These are phyloP conservation scores for Pseudogymnoascus destructans DNA, from an alignment of 2,329 filamentous ascomycete species.

Conservation along the genomic window DNA sequence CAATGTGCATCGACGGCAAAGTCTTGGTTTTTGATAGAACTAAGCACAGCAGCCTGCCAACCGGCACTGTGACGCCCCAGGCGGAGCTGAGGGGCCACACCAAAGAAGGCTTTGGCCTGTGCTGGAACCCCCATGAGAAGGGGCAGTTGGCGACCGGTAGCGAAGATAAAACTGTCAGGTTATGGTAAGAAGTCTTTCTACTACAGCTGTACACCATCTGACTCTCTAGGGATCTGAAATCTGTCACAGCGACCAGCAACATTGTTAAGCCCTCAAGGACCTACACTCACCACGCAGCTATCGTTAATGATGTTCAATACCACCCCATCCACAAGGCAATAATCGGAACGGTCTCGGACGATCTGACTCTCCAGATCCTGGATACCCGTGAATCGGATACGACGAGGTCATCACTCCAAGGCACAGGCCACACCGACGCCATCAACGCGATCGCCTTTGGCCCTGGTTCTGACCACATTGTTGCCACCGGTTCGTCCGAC, in stretches of 20 bases:
- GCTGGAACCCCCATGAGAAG: conserved; percentile 76
- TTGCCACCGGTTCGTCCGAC: conserved; percentile 89
- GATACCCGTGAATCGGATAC: conserved; percentile 62
- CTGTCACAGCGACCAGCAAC: conserved; percentile 56
- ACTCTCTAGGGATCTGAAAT: conserved; percentile 58
- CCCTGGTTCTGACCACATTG: conserved; percentile 72
- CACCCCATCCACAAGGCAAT: conserved; percentile 75
- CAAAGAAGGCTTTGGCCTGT: conserved; percentile 80
- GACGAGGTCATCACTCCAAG: conserved; percentile 54
- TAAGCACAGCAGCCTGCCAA: conserved; percentile 72
- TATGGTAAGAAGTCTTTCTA: conserved; percentile 51
- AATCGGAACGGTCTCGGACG: conserved; percentile 89
- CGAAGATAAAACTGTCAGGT: conserved; percentile 78
- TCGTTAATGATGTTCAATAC: conserved; percentile 95
- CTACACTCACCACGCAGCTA: conserved; percentile 78
- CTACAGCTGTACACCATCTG: conserved; percentile 11
- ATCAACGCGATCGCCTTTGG: conserved; percentile 97
- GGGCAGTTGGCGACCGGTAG: conserved; percentile 82
- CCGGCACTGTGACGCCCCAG: conserved; percentile 64
- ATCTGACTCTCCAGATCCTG: conserved; percentile 82
- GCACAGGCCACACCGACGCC: conserved; percentile 72
- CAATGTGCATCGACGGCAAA: conserved; percentile 73
- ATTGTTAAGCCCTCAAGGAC: conserved; percentile 57
- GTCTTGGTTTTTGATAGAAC: conserved; percentile 93
- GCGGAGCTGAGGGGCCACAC: conserved; percentile 76